Evolutionary conservation across 2,329 filamentous ascomycete species (phyloP).

Genomic region (Phialophora chinensis): DNA sequence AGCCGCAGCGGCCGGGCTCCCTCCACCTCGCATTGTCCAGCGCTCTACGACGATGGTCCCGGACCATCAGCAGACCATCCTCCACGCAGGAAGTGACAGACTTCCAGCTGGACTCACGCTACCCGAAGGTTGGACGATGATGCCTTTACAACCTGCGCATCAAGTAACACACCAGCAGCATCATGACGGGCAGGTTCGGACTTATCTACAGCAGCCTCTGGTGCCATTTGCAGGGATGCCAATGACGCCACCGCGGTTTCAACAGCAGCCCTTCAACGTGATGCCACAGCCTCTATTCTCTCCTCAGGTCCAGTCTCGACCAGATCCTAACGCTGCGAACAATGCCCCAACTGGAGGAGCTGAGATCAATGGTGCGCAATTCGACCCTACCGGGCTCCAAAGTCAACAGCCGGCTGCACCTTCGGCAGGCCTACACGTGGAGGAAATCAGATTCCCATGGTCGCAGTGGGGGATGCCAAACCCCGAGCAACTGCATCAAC

Average conservation of each 20-base stretch:
- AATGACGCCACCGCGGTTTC: not conserved
- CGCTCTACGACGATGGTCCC: conserved; percentile 7
- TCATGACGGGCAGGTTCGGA: conserved; percentile 6
- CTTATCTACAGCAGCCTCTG: not conserved
- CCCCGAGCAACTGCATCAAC: conserved; percentile 5
- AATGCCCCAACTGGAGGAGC: conserved; percentile 11
- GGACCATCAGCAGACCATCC: conserved; percentile 41
- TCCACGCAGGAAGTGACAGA: conserved; percentile 52
- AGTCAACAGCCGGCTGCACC: conserved; percentile 8
- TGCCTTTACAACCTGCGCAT: conserved; percentile 50
- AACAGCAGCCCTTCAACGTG: not conserved
- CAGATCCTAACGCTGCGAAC: not conserved
- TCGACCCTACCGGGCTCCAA: not conserved
- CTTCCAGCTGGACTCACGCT: conserved; percentile 59
- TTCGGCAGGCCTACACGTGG: not conserved
- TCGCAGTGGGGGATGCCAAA: not conserved
- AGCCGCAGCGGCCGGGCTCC: conserved; percentile 20
- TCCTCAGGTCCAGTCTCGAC: not conserved
- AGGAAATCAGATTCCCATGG: not conserved
- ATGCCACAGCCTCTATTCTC: not conserved
- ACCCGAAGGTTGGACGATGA: conserved; percentile 59
- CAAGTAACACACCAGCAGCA: conserved; percentile 7
- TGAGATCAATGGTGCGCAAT: conserved; percentile 9
- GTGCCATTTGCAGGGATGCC: conserved; percentile 2
- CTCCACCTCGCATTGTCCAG: conserved; percentile 22